Evolutionary conservation across 2,329 filamentous ascomycete species (phyloP).

Genomic region (Hypoxylon sp.): DNA sequence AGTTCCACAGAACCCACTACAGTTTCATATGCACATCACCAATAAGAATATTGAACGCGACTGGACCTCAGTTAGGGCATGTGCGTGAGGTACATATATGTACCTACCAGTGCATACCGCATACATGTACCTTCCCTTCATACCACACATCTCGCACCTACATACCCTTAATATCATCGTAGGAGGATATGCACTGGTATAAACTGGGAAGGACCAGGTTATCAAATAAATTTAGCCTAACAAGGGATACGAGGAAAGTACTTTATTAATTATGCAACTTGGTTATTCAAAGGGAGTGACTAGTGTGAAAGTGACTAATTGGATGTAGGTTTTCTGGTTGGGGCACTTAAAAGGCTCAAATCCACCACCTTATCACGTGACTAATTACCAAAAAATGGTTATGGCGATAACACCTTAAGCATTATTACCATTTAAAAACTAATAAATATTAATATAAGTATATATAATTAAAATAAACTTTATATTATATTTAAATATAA

Average conservation of each 20-base stretch:
- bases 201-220: background rate
- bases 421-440: too few species aligned
- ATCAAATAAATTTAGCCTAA: background rate
- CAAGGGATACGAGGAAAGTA: background rate
- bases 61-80: conserved; percentile 27
- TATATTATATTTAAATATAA: too few species aligned
- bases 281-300: background rate
- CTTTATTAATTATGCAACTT: background rate
- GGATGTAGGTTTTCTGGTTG: too few species aligned
- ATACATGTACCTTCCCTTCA: background rate
- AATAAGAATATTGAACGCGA: background rate
- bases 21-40: conserved; percentile 37
- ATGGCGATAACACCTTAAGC: too few species aligned
- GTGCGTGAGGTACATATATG: conserved; percentile 15
- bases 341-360: too few species aligned
- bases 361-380: too few species aligned
- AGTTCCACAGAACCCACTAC: conserved; percentile 25
- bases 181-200: background rate
- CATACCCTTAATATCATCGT: conserved; percentile 15
- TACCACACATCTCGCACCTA: conserved; percentile 12
- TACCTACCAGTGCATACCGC: conserved; percentile 20
- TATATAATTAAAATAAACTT: too few species aligned
- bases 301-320: conserved; percentile 1
- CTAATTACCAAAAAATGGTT: too few species aligned
- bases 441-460: too few species aligned